Evolutionary conservation across 371 early-diverging fungal species (phyloP), one percentile per base, ranked within the genome.

Genomic region (Rhizomucor miehei): DNA sequence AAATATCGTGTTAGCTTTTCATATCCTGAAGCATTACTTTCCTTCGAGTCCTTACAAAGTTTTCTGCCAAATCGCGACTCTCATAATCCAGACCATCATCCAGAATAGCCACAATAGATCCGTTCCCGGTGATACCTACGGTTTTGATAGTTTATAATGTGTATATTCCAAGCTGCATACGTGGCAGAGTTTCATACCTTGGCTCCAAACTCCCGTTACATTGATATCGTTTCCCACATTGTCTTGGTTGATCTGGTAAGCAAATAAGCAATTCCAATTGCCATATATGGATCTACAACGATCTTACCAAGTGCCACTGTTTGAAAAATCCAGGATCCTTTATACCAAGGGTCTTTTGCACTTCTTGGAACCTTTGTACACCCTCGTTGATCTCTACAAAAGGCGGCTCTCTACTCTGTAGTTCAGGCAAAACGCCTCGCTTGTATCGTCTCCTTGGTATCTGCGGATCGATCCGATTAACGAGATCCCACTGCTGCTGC

Each of bases 61-160:
- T 93, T n/a, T 73, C 86, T 35, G 75, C 69, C 17, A 98, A 67
- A 68, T 98, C 99, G 24, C 80, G 74, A 64, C 88, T 90, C 4
- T 81, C 73, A 57, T 86, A 89, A 63, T 97, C 95, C 38, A 98
- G 62, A 1, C 99, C 99, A 60, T 98, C 99, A 67, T 98, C 99
- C 36, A 98, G 79, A 56, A 98, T 85, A 44, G 87, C 92, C 0
- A 96, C 92, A 14, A 84, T 87, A 0, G 91, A 83, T 24, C 89
- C 89, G 24, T 90, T 77, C 14, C 99, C 99, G 17, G 92, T 90
- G 44, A 93, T 85, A 44, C 88, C 88, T 81, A 63, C 37, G 19
- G 17, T 29, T 29, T 29, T 8, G 29, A 25, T 23, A 17, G 11
- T 37, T n/a, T 11, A 16, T 14, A n/a, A 19, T 21, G 29, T n/a